Evolutionary conservation across 805 yeast species (phyloP).

Genomic region (Naumovozyma dairenensis): DNA sequence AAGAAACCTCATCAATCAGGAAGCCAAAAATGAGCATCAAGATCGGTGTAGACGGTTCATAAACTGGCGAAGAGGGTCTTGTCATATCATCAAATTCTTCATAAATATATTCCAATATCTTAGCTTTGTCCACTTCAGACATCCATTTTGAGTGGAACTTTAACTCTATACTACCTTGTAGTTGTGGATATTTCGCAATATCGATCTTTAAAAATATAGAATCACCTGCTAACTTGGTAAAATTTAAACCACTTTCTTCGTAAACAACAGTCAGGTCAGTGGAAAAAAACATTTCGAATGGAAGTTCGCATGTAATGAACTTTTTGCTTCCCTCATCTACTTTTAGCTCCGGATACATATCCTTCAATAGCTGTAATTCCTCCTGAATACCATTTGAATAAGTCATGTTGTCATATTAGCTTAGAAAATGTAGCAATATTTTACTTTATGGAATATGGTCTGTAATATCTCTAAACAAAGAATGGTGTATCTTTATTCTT

Average conservation of each 20-base stretch:
- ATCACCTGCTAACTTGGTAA: constrained; percentile 11
- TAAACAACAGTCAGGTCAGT: constrained; percentile 7
- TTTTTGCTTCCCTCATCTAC: neutral
- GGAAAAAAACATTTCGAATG: constrained; percentile 10
- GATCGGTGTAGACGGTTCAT: constrained; percentile 25
- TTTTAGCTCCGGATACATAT: constrained; percentile 26
- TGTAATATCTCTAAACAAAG: too few relatives aligned
- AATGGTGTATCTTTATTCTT: too few relatives aligned
- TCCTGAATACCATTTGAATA: too few relatives aligned
- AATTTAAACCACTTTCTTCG: constrained; percentile 4
- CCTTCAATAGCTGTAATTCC: constrained; percentile 18
- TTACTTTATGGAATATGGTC: too few relatives aligned
- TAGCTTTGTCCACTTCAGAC: constrained; percentile 7
- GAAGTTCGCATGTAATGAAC: constrained; percentile 10
- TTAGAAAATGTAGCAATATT: too few relatives aligned
- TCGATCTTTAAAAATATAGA: constrained; percentile 10
- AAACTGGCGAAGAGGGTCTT: constrained; percentile 10
- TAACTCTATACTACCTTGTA: constrained; percentile 9
- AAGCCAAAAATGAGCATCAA: constrained; percentile 37
- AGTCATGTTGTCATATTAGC: too few relatives aligned
- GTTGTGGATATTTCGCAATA: constrained; percentile 13
- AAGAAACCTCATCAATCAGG: constrained; percentile 21
- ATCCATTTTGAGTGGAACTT: constrained; percentile 29
- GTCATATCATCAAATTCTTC: constrained; percentile 29
- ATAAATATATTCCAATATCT: constrained; percentile 14